These are phyloP conservation scores for Hansenula lynferdii DNA, from an alignment of 1,139 yeast genomes.

Conservation along the genomic window DNA sequence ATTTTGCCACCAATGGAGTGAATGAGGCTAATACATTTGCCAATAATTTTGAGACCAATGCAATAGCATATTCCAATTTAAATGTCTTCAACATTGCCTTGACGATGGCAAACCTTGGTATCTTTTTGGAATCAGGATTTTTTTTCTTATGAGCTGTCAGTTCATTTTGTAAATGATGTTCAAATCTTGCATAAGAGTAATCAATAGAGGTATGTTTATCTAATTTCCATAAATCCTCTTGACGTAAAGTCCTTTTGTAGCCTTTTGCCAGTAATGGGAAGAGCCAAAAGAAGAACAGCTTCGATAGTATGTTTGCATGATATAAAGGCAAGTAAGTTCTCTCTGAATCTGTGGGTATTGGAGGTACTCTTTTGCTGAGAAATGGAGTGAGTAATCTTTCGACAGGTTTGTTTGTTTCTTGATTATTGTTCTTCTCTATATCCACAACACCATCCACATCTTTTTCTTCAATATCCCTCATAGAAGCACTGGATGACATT, in stretches of 20 bases:
- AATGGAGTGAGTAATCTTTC: slow-evolving; percentile 32
- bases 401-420: slow-evolving; percentile 9
- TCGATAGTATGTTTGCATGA: slow-evolving; percentile 28
- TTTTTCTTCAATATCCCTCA: no score
- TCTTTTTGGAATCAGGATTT: slow-evolving; percentile 23
- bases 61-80: slow-evolving; percentile 38
- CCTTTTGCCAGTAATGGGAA: slow-evolving; percentile 52
- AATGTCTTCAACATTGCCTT: slow-evolving; percentile 49
- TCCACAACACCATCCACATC: not conserved
- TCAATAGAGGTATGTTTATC: slow-evolving; percentile 48
- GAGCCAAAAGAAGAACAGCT: slow-evolving; percentile 50
- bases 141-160: slow-evolving; percentile 19
- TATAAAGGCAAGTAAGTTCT: slow-evolving; percentile 38
- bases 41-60: slow-evolving; percentile 36
- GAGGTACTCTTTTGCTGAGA: slow-evolving; percentile 38
- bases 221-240: slow-evolving; percentile 56
- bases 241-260: slow-evolving; percentile 57
- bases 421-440: not conserved
- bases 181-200: slow-evolving; percentile 32
- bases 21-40: slow-evolving; percentile 39
- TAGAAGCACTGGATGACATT: not conserved
- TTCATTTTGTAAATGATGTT: slow-evolving; percentile 30
- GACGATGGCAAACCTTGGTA: slow-evolving; percentile 35
- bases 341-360: slow-evolving; percentile 48
- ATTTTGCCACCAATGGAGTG: slow-evolving; percentile 43